Evolutionary conservation across 148 eudicot genomes (phyloP), one percentile per base, ranked within the genome.

Genomic region (Chenopodium berlandieri): DNA sequence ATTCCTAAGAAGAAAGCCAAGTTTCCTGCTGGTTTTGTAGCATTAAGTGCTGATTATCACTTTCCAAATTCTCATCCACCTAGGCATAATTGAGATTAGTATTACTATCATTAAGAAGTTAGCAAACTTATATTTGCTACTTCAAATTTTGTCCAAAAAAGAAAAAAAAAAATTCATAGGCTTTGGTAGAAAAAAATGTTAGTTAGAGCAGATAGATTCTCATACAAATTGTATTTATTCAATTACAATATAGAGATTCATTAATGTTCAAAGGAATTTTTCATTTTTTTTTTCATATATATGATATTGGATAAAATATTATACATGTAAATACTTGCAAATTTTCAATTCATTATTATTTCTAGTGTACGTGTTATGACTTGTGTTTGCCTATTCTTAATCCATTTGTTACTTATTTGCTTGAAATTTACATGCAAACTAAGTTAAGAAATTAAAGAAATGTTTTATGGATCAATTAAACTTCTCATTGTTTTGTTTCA

Each of bases 11-110:
- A 76, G 30, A 77, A 77, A 22, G 17, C 20, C 73, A 85, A 62
- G 60, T 56, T 75, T 65, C 75, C 73, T 40, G 78, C 37, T 80
- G 72, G 73, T 80, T 82, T 82, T 86, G 85, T 83, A 72, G 85
- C 88, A 72, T 23, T 86, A 68, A 86, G 75, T 72, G 88, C 88
- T 76, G 88, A 86, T 73, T 86, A 86, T 77, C 80, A 83, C 71
- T 75, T 50, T 66, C 88, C 88, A 27, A 83, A 72, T 19, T 56
- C 83, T 46, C 88, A 86, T 77, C 85, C 88, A 71, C 88, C 88
- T 76, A 80, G 79, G 52, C 88, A 83, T 76, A 86, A 86, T 77
- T 83, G 83, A 83, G 40, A 70, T 14, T 27, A 34, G 16, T 3
- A 0, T 14, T 40, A 40, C 44, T 40, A 40, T 71, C 31, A 30